Conservation (phyloP, 2,329 filamentous ascomycete genomes). For the Endoconidiophora polonica region DNA sequence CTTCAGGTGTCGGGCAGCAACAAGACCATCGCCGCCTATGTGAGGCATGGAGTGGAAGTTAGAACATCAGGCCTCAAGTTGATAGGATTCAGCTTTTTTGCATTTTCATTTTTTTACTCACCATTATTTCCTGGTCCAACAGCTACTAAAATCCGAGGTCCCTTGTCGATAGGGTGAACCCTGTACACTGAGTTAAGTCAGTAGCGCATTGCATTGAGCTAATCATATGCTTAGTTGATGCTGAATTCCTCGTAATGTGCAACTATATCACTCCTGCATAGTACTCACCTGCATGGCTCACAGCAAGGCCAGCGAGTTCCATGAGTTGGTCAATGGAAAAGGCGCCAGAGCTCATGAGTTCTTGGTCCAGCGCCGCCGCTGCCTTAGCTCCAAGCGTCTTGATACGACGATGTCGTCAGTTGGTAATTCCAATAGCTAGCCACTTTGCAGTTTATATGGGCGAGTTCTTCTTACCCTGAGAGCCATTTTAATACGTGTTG, state of each 20-base stretch:
- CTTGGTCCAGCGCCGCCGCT: slow-evolving; percentile 75
- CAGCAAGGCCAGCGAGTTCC: slow-evolving; percentile 85
- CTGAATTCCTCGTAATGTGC: neutral
- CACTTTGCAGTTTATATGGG: too few species aligned
- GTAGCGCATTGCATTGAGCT: neutral
- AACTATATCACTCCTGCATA: neutral
- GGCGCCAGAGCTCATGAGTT: slow-evolving; percentile 75
- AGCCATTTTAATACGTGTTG: neutral
- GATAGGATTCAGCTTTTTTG: too few species aligned
- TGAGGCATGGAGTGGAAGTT: neutral
- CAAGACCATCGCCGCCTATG: slow-evolving; percentile 77
- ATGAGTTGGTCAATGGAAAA: slow-evolving; percentile 95
- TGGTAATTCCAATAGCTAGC: too few species aligned
- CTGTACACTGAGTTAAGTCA: slow-evolving; percentile 46
- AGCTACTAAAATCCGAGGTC: slow-evolving; percentile 64
- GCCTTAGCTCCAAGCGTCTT: slow-evolving; percentile 56
- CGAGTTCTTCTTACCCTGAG: neutral
- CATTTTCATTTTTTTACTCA: slow-evolving; percentile 18
- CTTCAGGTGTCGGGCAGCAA: slow-evolving; percentile 78
- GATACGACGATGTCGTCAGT: too few species aligned
- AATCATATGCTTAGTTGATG: neutral
- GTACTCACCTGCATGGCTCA: slow-evolving; percentile 68
- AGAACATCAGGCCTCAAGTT: neutral
- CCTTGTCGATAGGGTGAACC: slow-evolving; percentile 58
- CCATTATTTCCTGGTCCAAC: slow-evolving; percentile 72